phyloP scores from a whole-genome alignment of 768 basidiomycete genomes.

The Termitomyces sp. region DNA sequence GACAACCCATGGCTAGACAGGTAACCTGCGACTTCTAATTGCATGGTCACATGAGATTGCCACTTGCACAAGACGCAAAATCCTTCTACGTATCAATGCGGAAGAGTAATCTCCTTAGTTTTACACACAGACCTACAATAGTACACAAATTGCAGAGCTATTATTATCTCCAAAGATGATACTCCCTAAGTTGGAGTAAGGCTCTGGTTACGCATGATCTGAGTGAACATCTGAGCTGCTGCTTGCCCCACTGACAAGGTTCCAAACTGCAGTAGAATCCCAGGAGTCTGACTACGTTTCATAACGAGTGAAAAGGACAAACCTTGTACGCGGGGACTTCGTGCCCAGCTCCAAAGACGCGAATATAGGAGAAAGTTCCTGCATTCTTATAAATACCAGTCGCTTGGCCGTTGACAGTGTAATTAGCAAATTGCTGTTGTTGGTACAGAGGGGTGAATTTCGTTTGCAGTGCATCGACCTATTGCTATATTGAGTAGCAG shows the following conservation, averaged over 20 bases:
- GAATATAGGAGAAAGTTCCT: slow-evolving; percentile 49
- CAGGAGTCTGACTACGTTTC: neutral
- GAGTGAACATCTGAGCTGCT: slow-evolving; percentile 38
- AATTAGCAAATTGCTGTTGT: slow-evolving; percentile 37
- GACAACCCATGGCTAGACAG: neutral
- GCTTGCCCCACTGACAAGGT: slow-evolving; percentile 33
- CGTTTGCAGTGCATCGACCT: slow-evolving; percentile 45
- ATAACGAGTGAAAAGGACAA: neutral
- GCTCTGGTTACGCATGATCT: slow-evolving; percentile 29
- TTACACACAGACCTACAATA: neutral
- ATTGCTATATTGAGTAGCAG: neutral
- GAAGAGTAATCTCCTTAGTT: neutral
- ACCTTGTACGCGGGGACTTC: slow-evolving; percentile 44
- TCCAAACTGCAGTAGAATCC: slow-evolving; percentile 20
- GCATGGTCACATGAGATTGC: neutral
- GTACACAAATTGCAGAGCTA: neutral
- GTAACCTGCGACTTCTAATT: neutral
- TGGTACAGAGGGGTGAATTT: slow-evolving; percentile 36
- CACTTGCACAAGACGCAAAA: neutral
- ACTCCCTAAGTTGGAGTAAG: slow-evolving; percentile 11
- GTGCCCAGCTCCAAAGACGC: slow-evolving; percentile 43
- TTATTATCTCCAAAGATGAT: neutral
- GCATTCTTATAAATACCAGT: slow-evolving; percentile 56
- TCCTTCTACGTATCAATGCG: neutral
- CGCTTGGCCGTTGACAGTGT: slow-evolving; percentile 41